Evolutionary conservation across 2,329 filamentous ascomycete genomes (phyloP).

Genomic region (Thermomyces lanuginosus): DNA sequence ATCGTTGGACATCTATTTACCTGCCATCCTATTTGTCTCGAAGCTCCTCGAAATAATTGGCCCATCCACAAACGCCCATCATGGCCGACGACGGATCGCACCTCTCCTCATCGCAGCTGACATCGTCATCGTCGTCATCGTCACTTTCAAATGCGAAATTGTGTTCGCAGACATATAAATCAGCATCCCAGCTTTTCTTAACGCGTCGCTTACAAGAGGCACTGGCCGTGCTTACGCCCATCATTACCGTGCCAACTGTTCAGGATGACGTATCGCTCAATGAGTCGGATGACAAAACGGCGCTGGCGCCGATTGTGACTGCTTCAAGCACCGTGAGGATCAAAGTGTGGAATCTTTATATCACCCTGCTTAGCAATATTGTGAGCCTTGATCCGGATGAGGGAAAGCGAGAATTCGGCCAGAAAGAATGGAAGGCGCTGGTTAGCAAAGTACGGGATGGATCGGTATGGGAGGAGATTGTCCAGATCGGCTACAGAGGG

Average conservation of each 20-base stretch:
- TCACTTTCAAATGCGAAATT: slow-evolving; percentile 41
- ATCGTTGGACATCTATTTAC: no score
- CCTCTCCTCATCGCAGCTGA: slow-evolving; percentile 33
- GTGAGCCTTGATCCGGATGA: slow-evolving; percentile 79
- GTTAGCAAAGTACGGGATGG: slow-evolving; percentile 76
- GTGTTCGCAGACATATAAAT: slow-evolving; percentile 80
- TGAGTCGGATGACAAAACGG: slow-evolving; percentile 32
- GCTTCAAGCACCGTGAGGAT: slow-evolving; percentile 70
- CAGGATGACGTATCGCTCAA: slow-evolving; percentile 21
- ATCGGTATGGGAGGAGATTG: slow-evolving; percentile 85
- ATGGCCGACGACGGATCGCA: slow-evolving; percentile 17
- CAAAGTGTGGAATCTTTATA: slow-evolving; percentile 94
- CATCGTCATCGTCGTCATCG: slow-evolving; percentile 46
- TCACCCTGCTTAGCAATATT: slow-evolving; percentile 82
- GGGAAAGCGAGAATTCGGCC: slow-evolving; percentile 75
- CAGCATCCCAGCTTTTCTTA: slow-evolving; percentile 83
- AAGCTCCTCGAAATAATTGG: no score
- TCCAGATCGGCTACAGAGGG: slow-evolving; percentile 71
- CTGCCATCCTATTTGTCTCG: no score
- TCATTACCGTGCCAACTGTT: slow-evolving; percentile 44
- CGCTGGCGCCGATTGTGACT: slow-evolving; percentile 57
- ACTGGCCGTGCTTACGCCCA: slow-evolving; percentile 64
- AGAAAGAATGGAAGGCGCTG: slow-evolving; percentile 65
- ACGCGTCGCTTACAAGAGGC: slow-evolving; percentile 87
- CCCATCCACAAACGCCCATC: slow-evolving; percentile 9